phyloP scores from a whole-genome alignment of 164 flowering plant genomes.

The Vitis vinifera region ASM3070453v1 NC_081810.1:24071501-24072000 shows the following conservation, averaged over 20 bases:
- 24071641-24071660: background rate
- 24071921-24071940: slow-evolving; percentile 39
- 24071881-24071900: slow-evolving; percentile 74
- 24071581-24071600: no score
- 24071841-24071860: slow-evolving; percentile 46
- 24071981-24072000: slow-evolving; percentile 30
- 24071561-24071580: slow-evolving; percentile 10
- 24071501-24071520: no score
- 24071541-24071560: slow-evolving; percentile 22
- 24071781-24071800: slow-evolving; percentile 86
- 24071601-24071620: background rate
- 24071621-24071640: slow-evolving; percentile 9
- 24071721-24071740: slow-evolving; percentile 61
- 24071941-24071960: slow-evolving; percentile 36
- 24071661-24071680: background rate
- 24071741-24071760: slow-evolving; percentile 64
- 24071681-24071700: slow-evolving; percentile 40
- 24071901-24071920: slow-evolving; percentile 80
- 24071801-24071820: slow-evolving; percentile 49
- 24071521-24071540: background rate
- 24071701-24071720: slow-evolving; percentile 61
- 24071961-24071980: slow-evolving; percentile 31
- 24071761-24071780: slow-evolving; percentile 60
- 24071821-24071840: slow-evolving; percentile 66
- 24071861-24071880: slow-evolving; percentile 74